These are phyloP conservation scores for Aspergillus viridinutans DNA, from an alignment of 2,329 filamentous ascomycete species.

Conservation along the genomic window DNA sequence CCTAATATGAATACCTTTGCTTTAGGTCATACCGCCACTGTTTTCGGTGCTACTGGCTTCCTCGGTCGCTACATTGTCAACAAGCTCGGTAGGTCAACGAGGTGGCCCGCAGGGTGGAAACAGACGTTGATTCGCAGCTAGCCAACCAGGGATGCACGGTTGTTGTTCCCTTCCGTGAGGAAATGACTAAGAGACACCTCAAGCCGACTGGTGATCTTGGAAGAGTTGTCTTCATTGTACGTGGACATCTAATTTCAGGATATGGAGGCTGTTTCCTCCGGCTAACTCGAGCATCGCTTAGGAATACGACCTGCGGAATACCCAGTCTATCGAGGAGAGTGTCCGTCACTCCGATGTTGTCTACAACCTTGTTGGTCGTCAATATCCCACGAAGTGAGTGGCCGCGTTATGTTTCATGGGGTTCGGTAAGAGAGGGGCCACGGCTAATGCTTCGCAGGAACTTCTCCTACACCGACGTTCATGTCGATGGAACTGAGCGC, in stretches of 20 bases:
- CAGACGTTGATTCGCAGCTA: constrained; percentile 40
- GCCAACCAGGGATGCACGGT: constrained; percentile 93
- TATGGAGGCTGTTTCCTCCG: not conserved
- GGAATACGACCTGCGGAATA: constrained; percentile 96
- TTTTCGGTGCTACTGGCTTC: constrained; percentile 96
- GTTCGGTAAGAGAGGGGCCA: not conserved
- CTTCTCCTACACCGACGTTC: constrained; percentile 87
- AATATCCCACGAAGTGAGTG: constrained; percentile 88
- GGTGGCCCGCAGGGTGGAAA: constrained; percentile 21
- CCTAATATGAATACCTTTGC: constrained; percentile 23
- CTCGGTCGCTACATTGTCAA: constrained; percentile 97
- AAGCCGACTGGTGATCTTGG: constrained; percentile 95
- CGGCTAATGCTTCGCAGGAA: constrained; percentile 61
- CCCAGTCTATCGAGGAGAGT: constrained; percentile 90
- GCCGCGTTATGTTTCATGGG: not conserved
- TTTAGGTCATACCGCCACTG: constrained; percentile 87
- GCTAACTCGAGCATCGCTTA: constrained; percentile 34
- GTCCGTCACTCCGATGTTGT: constrained; percentile 96
- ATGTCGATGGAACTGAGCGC: constrained; percentile 85
- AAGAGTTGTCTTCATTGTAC: constrained; percentile 76
- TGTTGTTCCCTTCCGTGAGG: constrained; percentile 88
- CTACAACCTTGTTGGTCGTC: constrained; percentile 90
- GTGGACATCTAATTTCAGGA: constrained; percentile 1
- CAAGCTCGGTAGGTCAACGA: constrained; percentile 63
- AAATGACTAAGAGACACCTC: constrained; percentile 95